A percentile compares a stretch with the other conserved stretches of the same genome.
Evolutionary conservation across 1,139 yeast genomes (phyloP).

Genomic region (Sugiyamaella novakii): DNA sequence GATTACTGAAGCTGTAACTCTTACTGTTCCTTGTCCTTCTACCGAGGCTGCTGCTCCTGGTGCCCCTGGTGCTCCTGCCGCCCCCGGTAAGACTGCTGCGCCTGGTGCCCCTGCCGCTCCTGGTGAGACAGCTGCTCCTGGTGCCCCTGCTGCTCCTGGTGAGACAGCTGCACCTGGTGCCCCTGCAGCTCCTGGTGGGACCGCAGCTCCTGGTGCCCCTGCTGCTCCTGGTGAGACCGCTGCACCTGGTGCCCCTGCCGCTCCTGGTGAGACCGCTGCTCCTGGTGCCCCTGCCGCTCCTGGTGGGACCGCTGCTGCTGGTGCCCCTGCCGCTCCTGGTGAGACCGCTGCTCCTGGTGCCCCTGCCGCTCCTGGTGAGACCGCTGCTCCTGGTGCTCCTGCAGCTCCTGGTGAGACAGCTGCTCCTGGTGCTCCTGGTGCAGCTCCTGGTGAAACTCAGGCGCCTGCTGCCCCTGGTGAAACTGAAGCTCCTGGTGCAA

Average conservation of each 20-base stretch:
- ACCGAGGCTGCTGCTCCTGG: conserved; percentile 5
- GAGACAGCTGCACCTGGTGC: conserved; percentile 5
- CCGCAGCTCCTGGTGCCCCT: conserved; percentile 7
- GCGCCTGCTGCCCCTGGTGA: no score
- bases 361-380: conserved; percentile 4
- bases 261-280: conserved; percentile 7
- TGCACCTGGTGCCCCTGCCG: conserved; percentile 12
- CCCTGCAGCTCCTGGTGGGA: conserved; percentile 7
- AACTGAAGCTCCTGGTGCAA: no score
- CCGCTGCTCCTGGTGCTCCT: conserved; percentile 8
- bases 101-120: conserved; percentile 11
- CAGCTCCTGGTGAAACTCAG: conserved; percentile 6
- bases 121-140: conserved; percentile 7
- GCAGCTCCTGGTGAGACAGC: conserved; percentile 3
- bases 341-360: conserved; percentile 5
- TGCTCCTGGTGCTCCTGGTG: conserved; percentile 3
- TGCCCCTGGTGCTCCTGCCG: no score
- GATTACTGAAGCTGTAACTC: conserved; percentile 1
- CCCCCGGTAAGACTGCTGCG: conserved; percentile 12
- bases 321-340: conserved; percentile 4
- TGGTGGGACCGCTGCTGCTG: conserved; percentile 5
- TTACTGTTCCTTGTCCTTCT: conserved; percentile 17
- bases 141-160: conserved; percentile 16
- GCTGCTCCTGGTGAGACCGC: conserved; percentile 2
- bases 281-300: conserved; percentile 8